Conservation (phyloP, 305 asterid species). For the Fraxinus sp. region DNA sequence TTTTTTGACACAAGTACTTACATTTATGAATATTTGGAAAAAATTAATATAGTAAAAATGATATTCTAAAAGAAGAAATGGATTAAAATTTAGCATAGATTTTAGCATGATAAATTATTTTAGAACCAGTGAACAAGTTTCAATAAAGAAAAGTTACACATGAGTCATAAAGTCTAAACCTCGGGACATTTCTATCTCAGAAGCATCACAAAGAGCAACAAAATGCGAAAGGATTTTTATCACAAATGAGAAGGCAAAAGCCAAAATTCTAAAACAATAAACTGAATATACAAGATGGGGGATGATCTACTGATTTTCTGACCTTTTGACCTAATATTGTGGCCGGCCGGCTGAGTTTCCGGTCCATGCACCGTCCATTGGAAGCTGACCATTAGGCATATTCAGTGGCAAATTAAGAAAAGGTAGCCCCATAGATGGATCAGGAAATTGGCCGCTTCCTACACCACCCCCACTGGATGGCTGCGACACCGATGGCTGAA, state of each 20-base stretch:
- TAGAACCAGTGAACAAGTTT: conserved; percentile 30
- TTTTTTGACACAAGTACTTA: neutral
- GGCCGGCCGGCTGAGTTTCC: conserved; percentile 55
- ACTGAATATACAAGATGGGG: conserved; percentile 41
- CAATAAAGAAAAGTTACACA: conserved; percentile 28
- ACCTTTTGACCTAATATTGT: conserved; percentile 56
- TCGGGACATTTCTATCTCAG: conserved; percentile 28
- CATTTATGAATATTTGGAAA: neutral
- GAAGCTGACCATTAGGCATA: conserved; percentile 41
- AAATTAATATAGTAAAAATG: neutral
- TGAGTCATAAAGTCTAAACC: conserved; percentile 24
- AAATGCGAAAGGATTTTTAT: neutral
- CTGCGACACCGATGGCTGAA: conserved; percentile 44
- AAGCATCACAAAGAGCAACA: conserved; percentile 24
- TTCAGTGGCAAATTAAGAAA: conserved; percentile 47
- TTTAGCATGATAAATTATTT: conserved; percentile 19
- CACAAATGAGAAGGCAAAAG: conserved; percentile 24
- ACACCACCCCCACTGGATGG: conserved; percentile 28
- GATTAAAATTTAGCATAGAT: conserved; percentile 12
- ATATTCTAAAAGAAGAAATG: neutral
- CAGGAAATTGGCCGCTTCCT: conserved; percentile 33
- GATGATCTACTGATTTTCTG: conserved; percentile 29
- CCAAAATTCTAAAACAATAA: neutral
- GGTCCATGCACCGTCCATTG: conserved; percentile 75
- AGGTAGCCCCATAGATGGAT: conserved; percentile 48